Evolutionary conservation across 208 protist species (phyloP), one percentile per base, ranked within the genome.

Genomic region (Phytomonas francai): DNA sequence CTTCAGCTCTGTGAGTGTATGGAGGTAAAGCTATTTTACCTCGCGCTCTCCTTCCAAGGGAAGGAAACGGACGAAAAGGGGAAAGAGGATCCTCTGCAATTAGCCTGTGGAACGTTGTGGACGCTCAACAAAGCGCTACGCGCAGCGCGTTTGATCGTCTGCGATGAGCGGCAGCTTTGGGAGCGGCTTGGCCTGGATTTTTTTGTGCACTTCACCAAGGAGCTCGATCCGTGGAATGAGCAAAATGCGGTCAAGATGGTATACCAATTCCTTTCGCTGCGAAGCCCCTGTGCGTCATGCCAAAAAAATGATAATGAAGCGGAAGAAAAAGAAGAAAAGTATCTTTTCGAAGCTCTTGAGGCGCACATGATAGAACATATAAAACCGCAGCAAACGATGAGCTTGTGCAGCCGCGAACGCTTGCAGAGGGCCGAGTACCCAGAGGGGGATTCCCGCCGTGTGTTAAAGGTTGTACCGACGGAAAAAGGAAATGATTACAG

Each of bases 181-280:
- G 85, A 92, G 70, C 81, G 75, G 32, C 27, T 96, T 11, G 81
- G 71, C 2, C 6, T 63, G 4, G 34, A 27, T 9, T 84, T 93
- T 64, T 36, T 67, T 9, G 19, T 69, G 9, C 36, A 63, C 39
- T 80, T 93, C 59, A 57, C 57, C 12, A 3, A n/a, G 16, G 64
- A 63, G 16, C 51, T 85, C 11, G 81, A 93, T 67, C 42, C 45
- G 29, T 96, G 90, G 88, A 92, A 89, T 54, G 90, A 96, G 76
- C 90, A 96, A 68, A 70, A 86, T 1, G 88, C 86, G 25, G 87
- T 92, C 51, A 96, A 93, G 68, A 22, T 89, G 5, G 72, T 85
- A 19, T 80, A 75, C 60, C 36, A 65, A 31, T 85, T 84, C 33
- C 34, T 93, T 0, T 36, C 58, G 30, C 63, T 77, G 22, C 60